phyloP scores from a whole-genome alignment of 164 flowering plant species.

The Tinospora cordifolia region DNA sequence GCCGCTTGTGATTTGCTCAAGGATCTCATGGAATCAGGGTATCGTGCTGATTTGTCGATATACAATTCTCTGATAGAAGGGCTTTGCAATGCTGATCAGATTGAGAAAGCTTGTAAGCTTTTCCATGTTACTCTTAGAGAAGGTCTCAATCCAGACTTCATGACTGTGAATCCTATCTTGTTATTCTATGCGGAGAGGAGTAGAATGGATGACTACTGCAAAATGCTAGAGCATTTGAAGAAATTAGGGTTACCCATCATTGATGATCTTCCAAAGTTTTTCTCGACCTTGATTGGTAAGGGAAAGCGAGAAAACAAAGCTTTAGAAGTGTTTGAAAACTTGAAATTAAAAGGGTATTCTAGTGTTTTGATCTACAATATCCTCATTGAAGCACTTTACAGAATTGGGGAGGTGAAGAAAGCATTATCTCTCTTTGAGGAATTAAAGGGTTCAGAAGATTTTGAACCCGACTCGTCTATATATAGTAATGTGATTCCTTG shows the following conservation, averaged over 20 bases:
- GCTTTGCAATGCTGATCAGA: conserved; percentile 48
- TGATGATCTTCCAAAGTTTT: conserved; percentile 58
- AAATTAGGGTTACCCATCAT: conserved; percentile 39
- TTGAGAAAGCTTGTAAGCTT: conserved; percentile 69
- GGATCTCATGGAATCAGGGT: conserved; percentile 73
- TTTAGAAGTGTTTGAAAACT: conserved; percentile 45
- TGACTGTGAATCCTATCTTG: conserved; percentile 62
- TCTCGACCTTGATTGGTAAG: conserved; percentile 41
- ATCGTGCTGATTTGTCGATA: conserved; percentile 78
- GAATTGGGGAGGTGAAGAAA: conserved; percentile 40
- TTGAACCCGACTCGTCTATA: conserved; percentile 49
- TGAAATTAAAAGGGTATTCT: conserved; percentile 48
- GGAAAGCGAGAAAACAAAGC: conserved; percentile 36
- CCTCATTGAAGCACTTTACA: conserved; percentile 55
- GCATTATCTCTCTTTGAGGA: conserved; percentile 60
- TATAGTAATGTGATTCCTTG: conserved; percentile 62
- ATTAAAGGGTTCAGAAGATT: conserved; percentile 31
- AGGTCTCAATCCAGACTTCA: conserved; percentile 60
- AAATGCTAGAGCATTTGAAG: conserved; percentile 52
- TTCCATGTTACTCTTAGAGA: conserved; percentile 55
- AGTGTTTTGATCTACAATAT: conserved; percentile 59
- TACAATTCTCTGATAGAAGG: conserved; percentile 72
- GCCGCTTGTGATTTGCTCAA: conserved; percentile 64
- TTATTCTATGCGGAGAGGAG: conserved; percentile 49
- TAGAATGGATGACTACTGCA: conserved; percentile 47